These are phyloP conservation scores for Clavispora santaluciae DNA, from an alignment of 805 yeast genomes.

Conservation along the genomic window DNA sequence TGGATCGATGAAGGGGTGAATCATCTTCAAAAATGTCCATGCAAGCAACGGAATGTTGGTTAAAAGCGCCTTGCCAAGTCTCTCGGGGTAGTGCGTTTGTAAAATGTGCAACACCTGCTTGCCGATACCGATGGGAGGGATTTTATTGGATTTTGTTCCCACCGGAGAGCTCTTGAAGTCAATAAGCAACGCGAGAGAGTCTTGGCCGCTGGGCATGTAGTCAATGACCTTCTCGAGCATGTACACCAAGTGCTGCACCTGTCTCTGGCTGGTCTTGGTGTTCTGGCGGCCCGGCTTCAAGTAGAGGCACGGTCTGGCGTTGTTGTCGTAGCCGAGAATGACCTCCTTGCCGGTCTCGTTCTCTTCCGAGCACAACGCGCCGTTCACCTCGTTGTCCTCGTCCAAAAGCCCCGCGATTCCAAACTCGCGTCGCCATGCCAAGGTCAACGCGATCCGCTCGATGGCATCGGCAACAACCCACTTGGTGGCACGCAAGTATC, in stretches of 20 bases:
- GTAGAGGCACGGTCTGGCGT: slow-evolving; percentile 86
- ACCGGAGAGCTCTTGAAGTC: slow-evolving; percentile 83
- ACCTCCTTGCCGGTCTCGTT: slow-evolving; percentile 91
- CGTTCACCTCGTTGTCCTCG: slow-evolving; percentile 48
- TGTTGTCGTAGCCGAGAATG: slow-evolving; percentile 85
- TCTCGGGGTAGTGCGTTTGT: slow-evolving; percentile 96
- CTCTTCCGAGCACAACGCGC: slow-evolving; percentile 56
- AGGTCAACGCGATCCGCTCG: slow-evolving; percentile 66
- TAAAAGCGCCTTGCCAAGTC: slow-evolving; percentile 87
- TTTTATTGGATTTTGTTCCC: slow-evolving; percentile 55
- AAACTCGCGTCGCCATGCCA: slow-evolving; percentile 92
- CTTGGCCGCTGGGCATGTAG: slow-evolving; percentile 96
- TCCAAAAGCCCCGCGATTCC: slow-evolving; percentile 48
- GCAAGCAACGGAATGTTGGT: slow-evolving; percentile 94
- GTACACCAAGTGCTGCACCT: slow-evolving; percentile 92
- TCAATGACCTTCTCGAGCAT: slow-evolving; percentile 90
- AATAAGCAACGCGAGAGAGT: slow-evolving; percentile 81
- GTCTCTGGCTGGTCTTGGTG: slow-evolving; percentile 83
- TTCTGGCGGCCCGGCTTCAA: slow-evolving; percentile 94
- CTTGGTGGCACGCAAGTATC: slow-evolving; percentile 91
- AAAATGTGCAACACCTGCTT: slow-evolving; percentile 88
- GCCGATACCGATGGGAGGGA: slow-evolving; percentile 87
- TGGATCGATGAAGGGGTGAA: slow-evolving; percentile 95
- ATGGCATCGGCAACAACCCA: slow-evolving; percentile 76
- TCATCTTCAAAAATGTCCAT: slow-evolving; percentile 85